phyloP scores from a whole-genome alignment of 345 rosid species.

The Eucalyptus cloeziana region DNA sequence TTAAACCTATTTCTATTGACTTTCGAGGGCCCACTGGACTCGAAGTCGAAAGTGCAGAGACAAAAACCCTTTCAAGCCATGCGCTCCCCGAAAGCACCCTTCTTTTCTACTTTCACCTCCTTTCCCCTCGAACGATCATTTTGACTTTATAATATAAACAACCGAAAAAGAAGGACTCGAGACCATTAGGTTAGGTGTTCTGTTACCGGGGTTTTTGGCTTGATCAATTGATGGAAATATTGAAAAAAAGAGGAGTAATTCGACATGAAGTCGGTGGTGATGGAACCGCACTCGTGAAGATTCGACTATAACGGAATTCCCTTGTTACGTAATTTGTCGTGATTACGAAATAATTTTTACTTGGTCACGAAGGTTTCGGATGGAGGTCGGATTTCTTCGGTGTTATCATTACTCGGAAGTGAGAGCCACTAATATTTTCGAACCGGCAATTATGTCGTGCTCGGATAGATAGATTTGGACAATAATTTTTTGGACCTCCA shows the following conservation, averaged over 20 bases:
- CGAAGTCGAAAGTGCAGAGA: neutral
- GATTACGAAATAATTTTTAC: neutral
- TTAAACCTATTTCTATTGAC: neutral
- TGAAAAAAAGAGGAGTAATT: neutral
- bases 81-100: neutral
- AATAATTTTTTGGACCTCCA: neutral
- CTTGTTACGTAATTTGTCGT: neutral
- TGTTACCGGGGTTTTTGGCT: neutral
- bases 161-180: neutral
- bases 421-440: neutral
- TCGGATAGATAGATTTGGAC: neutral
- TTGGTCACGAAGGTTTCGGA: accelerated
- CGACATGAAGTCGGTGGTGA: accelerated
- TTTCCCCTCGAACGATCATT: neutral
- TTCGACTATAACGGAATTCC: accelerated
- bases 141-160: neutral
- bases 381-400: accelerated
- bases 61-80: neutral
- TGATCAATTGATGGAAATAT: neutral
- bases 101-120: neutral
- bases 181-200: neutral
- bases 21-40: neutral
- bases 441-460: neutral
- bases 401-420: neutral
- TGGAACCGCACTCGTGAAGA: accelerated